Conservation (phyloP, 1,284 basidiomycete species). For the Boletus holoroseus region DNA sequence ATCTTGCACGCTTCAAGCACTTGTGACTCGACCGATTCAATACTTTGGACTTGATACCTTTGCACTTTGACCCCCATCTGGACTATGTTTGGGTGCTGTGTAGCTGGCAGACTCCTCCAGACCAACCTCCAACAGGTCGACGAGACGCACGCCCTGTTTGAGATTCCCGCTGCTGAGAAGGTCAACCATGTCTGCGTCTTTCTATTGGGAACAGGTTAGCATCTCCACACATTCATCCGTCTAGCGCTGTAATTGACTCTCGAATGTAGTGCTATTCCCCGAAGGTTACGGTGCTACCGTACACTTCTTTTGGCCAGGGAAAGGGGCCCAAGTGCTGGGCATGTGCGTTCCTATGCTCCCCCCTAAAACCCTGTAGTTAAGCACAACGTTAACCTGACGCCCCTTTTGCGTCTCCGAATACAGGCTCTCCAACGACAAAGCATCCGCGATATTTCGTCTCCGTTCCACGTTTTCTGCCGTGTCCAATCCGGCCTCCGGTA, state of each 20-base stretch:
- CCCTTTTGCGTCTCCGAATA: neutral
- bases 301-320: constrained; percentile 86
- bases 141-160: constrained; percentile 81
- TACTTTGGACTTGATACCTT: neutral
- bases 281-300: constrained; percentile 86
- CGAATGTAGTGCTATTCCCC: constrained; percentile 67
- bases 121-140: constrained; percentile 75
- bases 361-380: neutral
- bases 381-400: neutral
- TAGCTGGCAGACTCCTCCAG: constrained; percentile 71
- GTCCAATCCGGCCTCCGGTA: constrained; percentile 41
- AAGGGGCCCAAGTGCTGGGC: constrained; percentile 83
- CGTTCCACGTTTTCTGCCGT: constrained; percentile 58
- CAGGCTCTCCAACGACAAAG: constrained; percentile 88
- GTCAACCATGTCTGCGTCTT: constrained; percentile 92
- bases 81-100: constrained; percentile 67
- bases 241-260: neutral
- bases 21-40: neutral
- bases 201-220: constrained; percentile 71
- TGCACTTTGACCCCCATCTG: neutral
- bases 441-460: constrained; percentile 87
- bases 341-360: constrained; percentile 50
- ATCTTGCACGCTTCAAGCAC: neutral
- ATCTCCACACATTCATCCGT: neutral
- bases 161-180: constrained; percentile 67